Evolutionary conservation across 768 basidiomycete species (phyloP), one percentile per base, ranked within the genome.

Genomic region (Suillus placidus): DNA sequence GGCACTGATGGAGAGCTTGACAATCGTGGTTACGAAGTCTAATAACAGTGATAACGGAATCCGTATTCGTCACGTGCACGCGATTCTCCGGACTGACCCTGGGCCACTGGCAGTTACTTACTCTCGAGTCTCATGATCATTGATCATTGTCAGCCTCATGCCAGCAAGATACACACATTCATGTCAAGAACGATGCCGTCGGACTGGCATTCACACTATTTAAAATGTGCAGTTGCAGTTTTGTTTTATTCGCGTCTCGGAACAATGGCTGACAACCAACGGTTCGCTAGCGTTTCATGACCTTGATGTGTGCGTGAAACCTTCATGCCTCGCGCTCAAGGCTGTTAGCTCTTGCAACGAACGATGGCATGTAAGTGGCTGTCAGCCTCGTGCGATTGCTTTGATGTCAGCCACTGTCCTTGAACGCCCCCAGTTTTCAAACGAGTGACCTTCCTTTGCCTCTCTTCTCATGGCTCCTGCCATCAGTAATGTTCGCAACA

Each of bases 1-100:
- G 18, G 18, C 4, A 54, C 52, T 54, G 40, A 35, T 64, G 20
- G 34, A 62, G 32, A 56, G 42, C 49, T 61, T 20, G 60, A 32
- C 12, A 3, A 7, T 52, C 8, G 45, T 49, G 26, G 43, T n/a
- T 45, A 9, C 18, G 18, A 43, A 20, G 42, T 8, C 42, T 43
- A 16, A 40, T 43, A 16, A 40, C 38, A 13, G 38, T 4, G 14
- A 40, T 13, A 40, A 40, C 13, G 13, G 40, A 26, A 26, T 6
- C 6, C 38, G 4, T 38, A 38, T 38, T 9, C 4, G n/a, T 51
- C 49, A 51, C 49, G 49, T 51, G 49, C 47, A 26, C 23, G 23
- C 23, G 12, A 47, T 47, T 47, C 20, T 10, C 43, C 42, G 42
- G 8, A 8, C 42, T 16, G 40, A 40, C 14, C 42, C 42, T 26